Evolutionary conservation across 345 rosid genomes (phyloP).

Genomic region (Corchorus olitorius): DNA sequence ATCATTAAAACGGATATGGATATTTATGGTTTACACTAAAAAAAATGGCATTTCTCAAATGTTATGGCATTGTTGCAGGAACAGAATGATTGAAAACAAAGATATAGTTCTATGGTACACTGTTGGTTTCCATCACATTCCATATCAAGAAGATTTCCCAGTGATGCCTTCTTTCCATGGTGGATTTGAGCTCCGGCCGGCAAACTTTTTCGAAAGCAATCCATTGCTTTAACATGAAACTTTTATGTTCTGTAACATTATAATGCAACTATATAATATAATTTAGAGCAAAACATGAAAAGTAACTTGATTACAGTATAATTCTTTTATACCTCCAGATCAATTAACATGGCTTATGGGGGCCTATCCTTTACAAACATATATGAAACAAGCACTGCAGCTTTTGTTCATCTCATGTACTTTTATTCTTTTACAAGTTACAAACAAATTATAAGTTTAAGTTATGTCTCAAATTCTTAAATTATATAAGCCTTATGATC

Average conservation of each 20-base stretch:
- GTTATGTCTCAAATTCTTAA: too few species aligned
- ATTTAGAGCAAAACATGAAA: too few species aligned
- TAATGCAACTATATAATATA: too few species aligned
- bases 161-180: constrained; percentile 62
- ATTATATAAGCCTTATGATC: neutral
- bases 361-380: neutral
- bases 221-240: constrained; percentile 35
- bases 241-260: neutral
- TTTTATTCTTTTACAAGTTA: too few species aligned
- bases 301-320: neutral
- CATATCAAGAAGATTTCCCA: constrained; percentile 84
- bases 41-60: neutral
- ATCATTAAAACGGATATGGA: too few species aligned
- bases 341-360: neutral
- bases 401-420: too few species aligned
- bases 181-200: constrained; percentile 73
- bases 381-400: too few species aligned
- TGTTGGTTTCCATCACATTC: constrained; percentile 75
- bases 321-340: neutral
- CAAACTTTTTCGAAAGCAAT: constrained; percentile 67
- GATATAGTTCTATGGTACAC: constrained; percentile 84
- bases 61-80: constrained; percentile 38
- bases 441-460: too few species aligned
- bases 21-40: too few species aligned
- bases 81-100: constrained; percentile 61